A percentile compares a stretch with the other conserved stretches of the same genome.
These are phyloP conservation scores for Lactarius tabidus DNA, from an alignment of 768 basidiomycete genomes.

Conservation along the genomic window DNA sequence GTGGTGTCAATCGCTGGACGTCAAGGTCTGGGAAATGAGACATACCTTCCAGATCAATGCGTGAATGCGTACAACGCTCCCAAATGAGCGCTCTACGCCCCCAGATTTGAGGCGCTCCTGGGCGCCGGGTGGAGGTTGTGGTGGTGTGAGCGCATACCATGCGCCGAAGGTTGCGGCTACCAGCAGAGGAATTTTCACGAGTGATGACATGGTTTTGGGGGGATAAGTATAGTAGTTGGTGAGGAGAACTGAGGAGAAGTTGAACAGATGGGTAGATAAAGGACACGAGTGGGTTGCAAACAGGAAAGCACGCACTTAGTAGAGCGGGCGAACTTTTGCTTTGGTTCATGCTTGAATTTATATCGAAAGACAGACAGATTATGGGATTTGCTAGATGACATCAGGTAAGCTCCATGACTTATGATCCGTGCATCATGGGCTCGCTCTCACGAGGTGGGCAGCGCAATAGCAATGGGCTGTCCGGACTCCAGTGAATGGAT, in stretches of 20 bases:
- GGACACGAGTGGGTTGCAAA: not conserved
- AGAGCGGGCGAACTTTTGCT: not conserved
- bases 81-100: constrained; percentile 23
- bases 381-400: not conserved
- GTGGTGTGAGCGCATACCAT: constrained; percentile 24
- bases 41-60: constrained; percentile 25
- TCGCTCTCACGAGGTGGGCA: not conserved
- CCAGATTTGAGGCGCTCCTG: constrained; percentile 13
- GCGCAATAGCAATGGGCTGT: not conserved
- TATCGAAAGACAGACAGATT: not conserved
- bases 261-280: not conserved
- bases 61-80: constrained; percentile 19
- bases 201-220: constrained; percentile 9
- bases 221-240: not conserved
- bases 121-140: constrained; percentile 17
- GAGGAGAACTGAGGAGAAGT: not conserved
- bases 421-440: constrained; percentile 1
- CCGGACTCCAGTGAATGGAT: constrained; percentile 1
- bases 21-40: not conserved
- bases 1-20: not conserved
- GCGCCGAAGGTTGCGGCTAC: constrained; percentile 5
- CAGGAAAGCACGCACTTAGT: not conserved
- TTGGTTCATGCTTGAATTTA: not conserved
- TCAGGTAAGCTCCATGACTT: constrained; percentile 6
- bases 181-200: constrained; percentile 18